Evolutionary conservation across 306 rosid genomes (phyloP), one percentile per base, ranked within the genome.

Genomic region (Ormosia semicastrata): DNA sequence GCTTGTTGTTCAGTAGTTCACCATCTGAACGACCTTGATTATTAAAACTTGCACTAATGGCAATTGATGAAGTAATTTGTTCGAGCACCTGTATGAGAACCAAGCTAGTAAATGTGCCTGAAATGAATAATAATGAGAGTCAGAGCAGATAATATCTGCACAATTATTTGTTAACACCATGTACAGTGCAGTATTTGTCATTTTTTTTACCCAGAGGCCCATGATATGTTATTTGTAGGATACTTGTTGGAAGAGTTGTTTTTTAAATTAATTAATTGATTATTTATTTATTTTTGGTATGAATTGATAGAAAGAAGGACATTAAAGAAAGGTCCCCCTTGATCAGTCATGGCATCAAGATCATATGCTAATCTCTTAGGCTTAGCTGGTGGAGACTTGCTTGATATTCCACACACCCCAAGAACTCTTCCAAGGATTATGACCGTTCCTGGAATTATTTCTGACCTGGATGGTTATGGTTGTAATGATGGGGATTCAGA

Each of bases 381-480:
- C 85, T 65, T 91, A 78, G 88, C 91, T 60, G 75, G 82, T 62
- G 92, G 93, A 72, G 89, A 80, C 87, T 84, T 88, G n/a, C 65
- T 83, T 82, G 94, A 88, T 85, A 46, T 88, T 83, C 92, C 92
- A 64, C 89, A 78, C 77, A 84, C 92, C 68, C 97, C 95, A 58
- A 82, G 94, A 87, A 57, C 83, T 72, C 89, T 93, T 87, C 94
- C 97, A 3, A 89, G 95, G 82, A 85, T 93, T 66, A 81, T 81
- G 89, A 93, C 97, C 1, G 88, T 88, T 64, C 90, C 97, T 44
- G 97, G 96, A 58, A 86, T 91, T 81, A 88, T 93, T 65, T 91
- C 96, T 36, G 93, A 88, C 33, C 69, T 89, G 80, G 96, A 91
- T 79, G 73, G 87, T 79, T 74, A 54, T 69, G 78, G 83, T 66